Conservation (phyloP, 352 stramenopile species). For the Globisporangium irregulare region DNA sequence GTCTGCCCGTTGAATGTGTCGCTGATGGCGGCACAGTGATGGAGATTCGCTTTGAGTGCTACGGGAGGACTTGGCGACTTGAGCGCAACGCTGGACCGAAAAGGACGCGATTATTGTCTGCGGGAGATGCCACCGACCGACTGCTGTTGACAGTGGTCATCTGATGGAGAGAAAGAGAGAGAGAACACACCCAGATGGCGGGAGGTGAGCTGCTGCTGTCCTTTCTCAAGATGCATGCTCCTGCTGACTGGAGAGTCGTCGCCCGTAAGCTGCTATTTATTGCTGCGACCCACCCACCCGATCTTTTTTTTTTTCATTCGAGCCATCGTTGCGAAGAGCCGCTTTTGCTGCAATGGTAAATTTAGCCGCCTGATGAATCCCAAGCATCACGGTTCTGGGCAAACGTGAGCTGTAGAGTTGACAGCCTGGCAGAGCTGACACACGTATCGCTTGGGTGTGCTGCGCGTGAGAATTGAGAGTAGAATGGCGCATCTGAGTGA, state of each 20-base stretch:
- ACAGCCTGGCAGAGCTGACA: neutral
- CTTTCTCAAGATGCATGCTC: neutral
- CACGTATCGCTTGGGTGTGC: neutral
- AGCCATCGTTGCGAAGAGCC: neutral
- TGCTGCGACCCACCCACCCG: neutral
- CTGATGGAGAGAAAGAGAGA: neutral
- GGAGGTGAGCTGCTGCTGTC: too few species aligned
- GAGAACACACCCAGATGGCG: neutral
- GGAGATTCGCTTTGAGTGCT: neutral
- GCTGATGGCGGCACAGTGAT: neutral
- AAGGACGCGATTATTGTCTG: neutral
- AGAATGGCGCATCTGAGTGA: constrained; percentile 10
- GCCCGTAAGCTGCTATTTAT: neutral
- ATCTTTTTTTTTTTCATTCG: neutral
- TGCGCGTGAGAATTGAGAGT: neutral
- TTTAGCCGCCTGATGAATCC: neutral
- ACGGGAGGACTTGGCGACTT: neutral
- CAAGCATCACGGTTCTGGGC: neutral
- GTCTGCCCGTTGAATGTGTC: neutral
- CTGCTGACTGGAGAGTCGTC: neutral
- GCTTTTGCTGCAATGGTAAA: neutral
- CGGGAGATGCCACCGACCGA: neutral
- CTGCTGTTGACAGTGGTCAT: neutral
- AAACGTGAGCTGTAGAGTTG: neutral
- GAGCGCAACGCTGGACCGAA: neutral